Percentiles rank a stretch among this genome's conserved stretches.
Evolutionary conservation across 805 yeast genomes (phyloP).

Genomic region (Dipodascus geniculatus): DNA sequence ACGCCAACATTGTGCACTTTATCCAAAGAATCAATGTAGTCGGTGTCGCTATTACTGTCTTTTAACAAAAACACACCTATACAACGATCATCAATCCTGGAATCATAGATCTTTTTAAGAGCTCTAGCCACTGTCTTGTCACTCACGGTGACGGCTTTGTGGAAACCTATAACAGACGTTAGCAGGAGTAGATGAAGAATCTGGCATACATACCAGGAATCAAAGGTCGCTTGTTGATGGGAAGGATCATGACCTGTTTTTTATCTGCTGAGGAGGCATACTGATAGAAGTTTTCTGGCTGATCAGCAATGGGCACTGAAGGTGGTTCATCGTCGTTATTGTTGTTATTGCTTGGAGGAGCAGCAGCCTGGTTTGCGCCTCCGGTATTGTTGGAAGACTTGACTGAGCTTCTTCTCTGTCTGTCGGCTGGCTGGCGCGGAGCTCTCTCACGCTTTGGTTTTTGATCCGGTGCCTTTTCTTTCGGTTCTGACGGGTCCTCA

Average conservation of each 20-base stretch:
- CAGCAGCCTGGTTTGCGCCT: background rate
- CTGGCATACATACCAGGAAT: background rate
- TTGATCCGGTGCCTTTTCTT: background rate
- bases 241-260: background rate
- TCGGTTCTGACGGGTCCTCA: background rate
- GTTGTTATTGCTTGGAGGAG: background rate
- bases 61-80: slow-evolving; percentile 72
- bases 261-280: slow-evolving; percentile 1
- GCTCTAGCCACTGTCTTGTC: slow-evolving; percentile 76
- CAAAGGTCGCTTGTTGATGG: slow-evolving; percentile 1
- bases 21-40: slow-evolving; percentile 49
- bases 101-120: slow-evolving; percentile 57
- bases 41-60: slow-evolving; percentile 60
- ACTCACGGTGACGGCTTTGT: slow-evolving; percentile 69
- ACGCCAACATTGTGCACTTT: slow-evolving; percentile 74
- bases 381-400: background rate
- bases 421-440: background rate
- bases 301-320: background rate
- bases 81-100: slow-evolving; percentile 53
- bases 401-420: background rate
- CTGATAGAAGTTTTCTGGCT: background rate
- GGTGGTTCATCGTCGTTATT: background rate
- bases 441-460: background rate
- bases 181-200: background rate
- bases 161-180: slow-evolving; percentile 37